These are phyloP conservation scores for Colletotrichum sp. DNA, from an alignment of 2,329 filamentous ascomycete species.

Conservation along the genomic window DNA sequence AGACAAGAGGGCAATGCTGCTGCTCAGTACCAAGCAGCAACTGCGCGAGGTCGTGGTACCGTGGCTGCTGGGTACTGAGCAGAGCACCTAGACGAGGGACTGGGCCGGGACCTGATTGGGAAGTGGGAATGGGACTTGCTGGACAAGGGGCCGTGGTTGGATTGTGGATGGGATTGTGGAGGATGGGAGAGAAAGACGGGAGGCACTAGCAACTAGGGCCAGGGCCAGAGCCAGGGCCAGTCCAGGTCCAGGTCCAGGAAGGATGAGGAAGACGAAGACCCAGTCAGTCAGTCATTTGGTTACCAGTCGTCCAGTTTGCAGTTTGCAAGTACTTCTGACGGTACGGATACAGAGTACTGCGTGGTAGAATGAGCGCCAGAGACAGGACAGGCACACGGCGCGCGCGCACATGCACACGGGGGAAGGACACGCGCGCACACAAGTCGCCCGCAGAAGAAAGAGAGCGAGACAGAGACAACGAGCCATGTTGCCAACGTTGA, in stretches of 20 bases:
- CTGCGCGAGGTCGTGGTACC: neutral
- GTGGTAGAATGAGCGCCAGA: neutral
- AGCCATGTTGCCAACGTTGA: neutral
- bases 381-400: neutral
- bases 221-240: neutral
- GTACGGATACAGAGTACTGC: neutral
- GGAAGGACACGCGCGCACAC: neutral
- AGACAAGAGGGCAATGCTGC: neutral
- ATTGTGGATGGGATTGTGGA: constrained; percentile 1
- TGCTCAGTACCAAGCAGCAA: neutral
- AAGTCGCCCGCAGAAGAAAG: neutral
- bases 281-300: neutral
- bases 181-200: constrained; percentile 1
- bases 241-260: neutral
- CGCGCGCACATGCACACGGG: neutral
- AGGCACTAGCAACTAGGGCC: neutral
- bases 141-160: neutral
- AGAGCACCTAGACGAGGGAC: neutral
- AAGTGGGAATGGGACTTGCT: constrained; percentile 10
- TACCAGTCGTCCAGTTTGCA: neutral
- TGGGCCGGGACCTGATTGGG: constrained; percentile 5
- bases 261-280: neutral
- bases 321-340: neutral
- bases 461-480: neutral
- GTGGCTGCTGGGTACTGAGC: neutral